phyloP scores from a whole-genome alignment of 192 early-diverging fungal genomes.

The Paraglomus brasilianum region DNA sequence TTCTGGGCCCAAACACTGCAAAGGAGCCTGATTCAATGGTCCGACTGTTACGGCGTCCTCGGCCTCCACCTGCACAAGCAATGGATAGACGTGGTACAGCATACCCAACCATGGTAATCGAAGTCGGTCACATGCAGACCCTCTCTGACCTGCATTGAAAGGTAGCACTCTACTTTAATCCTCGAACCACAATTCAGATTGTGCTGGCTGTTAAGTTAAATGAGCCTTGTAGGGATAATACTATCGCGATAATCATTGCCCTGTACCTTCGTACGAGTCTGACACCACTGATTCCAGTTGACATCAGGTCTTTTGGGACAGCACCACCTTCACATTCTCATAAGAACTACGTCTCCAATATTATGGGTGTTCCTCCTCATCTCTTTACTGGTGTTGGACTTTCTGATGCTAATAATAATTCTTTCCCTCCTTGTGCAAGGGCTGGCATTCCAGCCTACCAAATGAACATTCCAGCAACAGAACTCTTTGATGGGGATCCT shows the following conservation, averaged over 20 bases:
- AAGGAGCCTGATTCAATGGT: constrained; percentile 2
- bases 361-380: constrained; percentile 3
- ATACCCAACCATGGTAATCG: constrained; percentile 7
- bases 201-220: neutral
- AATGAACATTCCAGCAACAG: constrained; percentile 2
- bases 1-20: neutral
- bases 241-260: neutral
- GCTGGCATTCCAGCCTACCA: neutral
- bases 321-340: neutral
- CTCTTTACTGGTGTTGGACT: neutral
- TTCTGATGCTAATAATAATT: neutral
- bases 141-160: neutral
- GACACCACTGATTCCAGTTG: neutral
- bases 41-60: neutral
- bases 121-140: constrained; percentile 3
- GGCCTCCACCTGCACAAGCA: neutral
- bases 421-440: neutral
- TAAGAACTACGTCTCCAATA: neutral
- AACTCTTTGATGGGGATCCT: constrained; percentile 10
- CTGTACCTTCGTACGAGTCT: neutral
- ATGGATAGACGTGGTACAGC: neutral
- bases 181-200: neutral
- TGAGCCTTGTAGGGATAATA: neutral
- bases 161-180: constrained; percentile 8
- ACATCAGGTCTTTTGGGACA: neutral